phyloP scores from a whole-genome alignment of 2,329 filamentous ascomycete species.

The Fusarium anguioides region DNA sequence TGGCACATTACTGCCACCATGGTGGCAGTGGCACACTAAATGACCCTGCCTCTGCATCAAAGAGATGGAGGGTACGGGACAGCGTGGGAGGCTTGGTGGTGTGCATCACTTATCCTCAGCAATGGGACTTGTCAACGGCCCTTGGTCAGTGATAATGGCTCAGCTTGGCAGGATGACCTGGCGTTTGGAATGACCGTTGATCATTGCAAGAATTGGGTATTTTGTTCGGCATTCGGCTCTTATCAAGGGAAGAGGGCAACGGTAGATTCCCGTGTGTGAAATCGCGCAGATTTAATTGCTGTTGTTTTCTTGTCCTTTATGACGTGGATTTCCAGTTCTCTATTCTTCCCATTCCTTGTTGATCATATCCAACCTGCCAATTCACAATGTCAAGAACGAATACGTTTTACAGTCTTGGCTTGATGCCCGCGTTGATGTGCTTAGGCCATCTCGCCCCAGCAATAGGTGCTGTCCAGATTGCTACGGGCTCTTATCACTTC shows the following conservation, averaged over 20 bases:
- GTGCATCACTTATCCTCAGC: neutral
- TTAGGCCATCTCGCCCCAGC: slow-evolving; percentile 18
- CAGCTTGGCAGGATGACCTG: neutral
- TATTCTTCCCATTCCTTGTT: neutral
- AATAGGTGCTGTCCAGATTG: slow-evolving; percentile 16
- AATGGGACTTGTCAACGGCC: neutral
- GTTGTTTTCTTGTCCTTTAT: neutral
- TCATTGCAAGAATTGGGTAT: neutral
- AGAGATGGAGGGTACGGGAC: neutral
- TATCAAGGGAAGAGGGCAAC: neutral
- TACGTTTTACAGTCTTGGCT: slow-evolving; percentile 21
- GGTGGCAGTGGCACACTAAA: too few relatives aligned
- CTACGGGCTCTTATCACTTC: slow-evolving; percentile 17
- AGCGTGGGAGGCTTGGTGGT: neutral
- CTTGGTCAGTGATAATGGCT: neutral
- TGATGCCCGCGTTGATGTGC: slow-evolving; percentile 24
- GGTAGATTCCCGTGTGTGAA: neutral
- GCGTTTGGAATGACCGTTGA: neutral
- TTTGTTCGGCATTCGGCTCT: neutral
- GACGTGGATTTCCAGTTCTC: neutral
- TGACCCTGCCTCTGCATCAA: too few relatives aligned
- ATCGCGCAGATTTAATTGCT: neutral
- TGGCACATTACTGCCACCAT: too few relatives aligned
- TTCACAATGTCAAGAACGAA: slow-evolving; percentile 4
- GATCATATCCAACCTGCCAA: neutral